Percentiles rank a stretch among this genome's conserved stretches.
These are phyloP conservation scores for Botrytis galanthina DNA, from an alignment of 2,329 filamentous ascomycete species.

Conservation along the genomic window DNA sequence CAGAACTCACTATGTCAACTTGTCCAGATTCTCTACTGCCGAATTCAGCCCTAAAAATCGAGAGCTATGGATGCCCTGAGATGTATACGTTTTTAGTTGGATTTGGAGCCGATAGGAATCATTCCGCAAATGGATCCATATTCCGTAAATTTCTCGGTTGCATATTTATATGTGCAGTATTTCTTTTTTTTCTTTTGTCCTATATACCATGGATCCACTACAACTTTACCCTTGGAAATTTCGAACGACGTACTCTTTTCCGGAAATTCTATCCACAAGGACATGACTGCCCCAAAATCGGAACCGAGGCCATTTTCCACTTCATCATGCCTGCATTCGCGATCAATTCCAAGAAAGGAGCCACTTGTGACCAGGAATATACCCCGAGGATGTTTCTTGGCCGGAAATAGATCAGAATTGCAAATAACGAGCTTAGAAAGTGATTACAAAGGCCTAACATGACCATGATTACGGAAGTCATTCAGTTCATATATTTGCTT, in stretches of 20 bases:
- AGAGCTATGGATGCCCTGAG: neutral
- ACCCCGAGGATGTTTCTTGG: neutral
- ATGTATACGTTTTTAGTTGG: neutral
- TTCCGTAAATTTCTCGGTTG: neutral
- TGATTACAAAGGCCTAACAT: neutral
- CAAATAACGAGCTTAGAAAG: neutral
- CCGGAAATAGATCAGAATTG: neutral
- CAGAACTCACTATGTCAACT: neutral
- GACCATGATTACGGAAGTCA: neutral
- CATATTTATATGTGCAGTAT: neutral
- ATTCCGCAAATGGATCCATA: neutral
- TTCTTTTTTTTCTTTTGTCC: neutral
- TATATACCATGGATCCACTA: neutral
- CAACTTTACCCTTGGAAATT: neutral
- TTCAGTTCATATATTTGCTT: neutral
- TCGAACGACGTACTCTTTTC: neutral
- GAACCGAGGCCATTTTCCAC: neutral
- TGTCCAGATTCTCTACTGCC: constrained; percentile 1
- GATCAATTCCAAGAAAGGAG: neutral
- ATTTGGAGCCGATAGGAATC: neutral
- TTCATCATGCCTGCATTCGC: neutral
- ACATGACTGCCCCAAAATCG: neutral
- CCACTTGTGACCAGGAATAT: neutral
- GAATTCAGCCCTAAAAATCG: neutral
- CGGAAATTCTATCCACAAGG: neutral